Base-by-base conservation (phyloP, 2,329 filamentous ascomycete genomes). In the Cercospora janseana region DNA sequence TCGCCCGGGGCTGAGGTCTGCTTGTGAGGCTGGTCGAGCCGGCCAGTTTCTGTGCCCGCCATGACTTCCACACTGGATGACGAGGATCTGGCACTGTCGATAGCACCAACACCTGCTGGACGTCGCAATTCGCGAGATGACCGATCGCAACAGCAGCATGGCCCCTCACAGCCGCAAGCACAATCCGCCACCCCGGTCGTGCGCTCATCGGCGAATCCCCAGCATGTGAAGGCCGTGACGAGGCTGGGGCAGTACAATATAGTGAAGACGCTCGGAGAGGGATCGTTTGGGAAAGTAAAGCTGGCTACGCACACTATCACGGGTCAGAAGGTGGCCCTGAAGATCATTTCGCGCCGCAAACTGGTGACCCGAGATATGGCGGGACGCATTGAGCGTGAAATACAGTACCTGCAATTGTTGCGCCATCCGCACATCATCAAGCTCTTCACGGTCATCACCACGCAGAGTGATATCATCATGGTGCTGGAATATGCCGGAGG, bases 371-470 rank as follows among this genome's bases (percentile, higher is more conserved):
- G 92, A 65, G 93, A 98, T 71, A 97, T 98, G 93, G 91, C 94
- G 46, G 93, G 93, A 54, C 83, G 93, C 54, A 94, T 98, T 57
- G 93, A 98, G 76, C 83, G 93, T 61, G 93, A 98, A 76, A 98
- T 98, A 62, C 91, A 96, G 70, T 98, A 98, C 68, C 80, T 98
- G 57, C 93, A 98, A 74, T 76, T 98, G 54, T 79, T 98, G 54
- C 85, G 93, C 54, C 93, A 98, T 70, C 93, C 93, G 31, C 93
- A 98, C 72, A 98, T 98, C 69, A 98, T 98, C 77, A 98, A 98
- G 74, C 80, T 98, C 83, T 96, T 77, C 66, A 97, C 93, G 23
- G 93, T 98, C 58, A 97, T 98, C 69, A 96, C 95, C 56, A 96
- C 92, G 5, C 82, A 85, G 18, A 83, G 81, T 55, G 93, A 98